Evolutionary conservation across 176 grass and related monocot genomes (phyloP), one percentile per base, ranked within the genome.

Genomic region (Pontederia paniculata): DNA sequence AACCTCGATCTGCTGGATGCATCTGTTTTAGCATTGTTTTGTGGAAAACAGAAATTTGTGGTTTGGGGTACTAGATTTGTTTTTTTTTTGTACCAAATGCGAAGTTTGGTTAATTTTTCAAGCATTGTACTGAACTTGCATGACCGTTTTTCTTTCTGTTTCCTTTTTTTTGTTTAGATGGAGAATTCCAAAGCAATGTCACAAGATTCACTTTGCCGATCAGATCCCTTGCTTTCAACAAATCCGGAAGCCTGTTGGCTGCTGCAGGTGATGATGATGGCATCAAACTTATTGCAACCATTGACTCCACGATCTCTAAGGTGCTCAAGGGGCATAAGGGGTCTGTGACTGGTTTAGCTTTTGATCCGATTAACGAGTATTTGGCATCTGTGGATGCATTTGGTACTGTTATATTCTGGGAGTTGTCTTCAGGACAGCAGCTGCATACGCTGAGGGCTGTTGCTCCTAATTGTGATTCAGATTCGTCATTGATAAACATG

Each of bases 271-370:
- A 96, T 43, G 91, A 96, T 8, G 91, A 96, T 23, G 91, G 85
- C 55, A 89, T 96, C 74, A 96, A 96, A 44, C 59, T 96, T 67
- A 87, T 96, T 25, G 80, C 86, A 0, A 96, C 91, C 13, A 73
- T 96, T 2, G 91, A 96, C 67, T 86, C 63, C 52, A 78, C 91
- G 12, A 96, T 96, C 64, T 86, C 91, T 17, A 96, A 85, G 76
- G 91, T 96, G 12, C 85, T 96, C 44, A 96, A 96, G 77, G 86
- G 86, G 42, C 91, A 96, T 74, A 96, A 83, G 44, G 91, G 91
- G 48, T 77, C 79, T 0, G 71, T 89, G 1, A 89, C 79, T 1
- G 71, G 82, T 6, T 21, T 96, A 59, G 73, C 85, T 7, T 96
- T 96, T 21, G 91, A 89, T 67, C 91, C 91, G 20, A 75, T 42